Base-by-base conservation (phyloP, 768 basidiomycete species). In the Amanita pseudoporphyria region DNA sequence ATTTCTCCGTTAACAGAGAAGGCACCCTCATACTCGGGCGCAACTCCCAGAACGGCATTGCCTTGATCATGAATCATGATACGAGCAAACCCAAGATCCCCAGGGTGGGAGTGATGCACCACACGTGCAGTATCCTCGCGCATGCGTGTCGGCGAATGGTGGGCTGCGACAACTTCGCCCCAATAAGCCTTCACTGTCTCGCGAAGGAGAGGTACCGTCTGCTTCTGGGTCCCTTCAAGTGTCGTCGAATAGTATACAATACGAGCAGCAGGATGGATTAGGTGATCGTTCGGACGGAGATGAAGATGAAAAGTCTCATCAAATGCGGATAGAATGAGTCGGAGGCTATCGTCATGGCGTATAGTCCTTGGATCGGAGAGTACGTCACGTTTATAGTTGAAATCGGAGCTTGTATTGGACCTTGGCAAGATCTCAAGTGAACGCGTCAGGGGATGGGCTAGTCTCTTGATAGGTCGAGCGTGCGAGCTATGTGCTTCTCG, bases 231-330 rank as follows among this genome's bases (percentile, higher is more conserved):
- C 24, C 84, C 83, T 39, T 77, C 71, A 13, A 77, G 59, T 6
- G 62, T 62, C 18, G 68, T 71, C n/a, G 69, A 65, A 61, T 79
- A 81, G 65, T 83, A 82, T 45, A 75, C 78, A 50, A 89, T 72
- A 36, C 81, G 78, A 1, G 88, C 88, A 46, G 82, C 77, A 37
- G 87, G 82, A 59, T 90, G 87, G 45, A 91, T 70, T 53, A 92
- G 78, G 54, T 87, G 69, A 54, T 84, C 77, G 60, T 87, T 89
- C 6, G 89, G 88, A 14, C 77, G 77, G 43, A 92, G 71, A 58
- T 90, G 84, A 39, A 92, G 72, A 59, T 83, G 70, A 59, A 81
- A 84, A 22, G 71, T 75, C 36, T 84, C 74, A 54, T 73, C 73
- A 57, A 83, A 84, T 9, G 80, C 83, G 37, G 79, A 71, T 45